A percentile compares a stretch with the other conserved stretches of the same genome.
Evolutionary conservation across 2,329 filamentous ascomycete genomes (phyloP).

Genomic region (Monascus ruber): DNA sequence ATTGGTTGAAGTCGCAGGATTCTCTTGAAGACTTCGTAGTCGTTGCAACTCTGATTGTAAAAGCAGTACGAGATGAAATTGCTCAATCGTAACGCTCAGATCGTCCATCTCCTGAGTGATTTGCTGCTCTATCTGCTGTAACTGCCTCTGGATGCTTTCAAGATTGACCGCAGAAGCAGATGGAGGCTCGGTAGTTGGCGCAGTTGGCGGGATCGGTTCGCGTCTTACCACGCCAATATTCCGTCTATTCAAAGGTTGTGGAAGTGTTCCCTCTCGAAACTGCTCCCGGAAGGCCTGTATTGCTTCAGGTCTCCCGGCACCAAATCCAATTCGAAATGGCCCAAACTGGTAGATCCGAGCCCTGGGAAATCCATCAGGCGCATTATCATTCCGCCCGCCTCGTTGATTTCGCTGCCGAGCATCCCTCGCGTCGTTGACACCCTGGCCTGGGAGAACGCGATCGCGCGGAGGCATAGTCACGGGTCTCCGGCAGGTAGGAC

Average conservation of each 20-base stretch:
- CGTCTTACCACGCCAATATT: conserved; percentile 18
- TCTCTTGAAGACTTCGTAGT: conserved; percentile 43
- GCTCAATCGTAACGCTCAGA: conserved; percentile 53
- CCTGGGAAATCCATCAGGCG: conserved; percentile 30
- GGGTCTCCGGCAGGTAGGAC: conserved; percentile 80
- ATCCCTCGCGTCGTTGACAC: conserved; percentile 14
- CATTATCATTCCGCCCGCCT: conserved; percentile 25
- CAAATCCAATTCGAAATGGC: conserved; percentile 61
- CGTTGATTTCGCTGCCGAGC: conserved; percentile 18
- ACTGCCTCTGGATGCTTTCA: conserved; percentile 43
- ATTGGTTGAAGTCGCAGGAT: conserved; percentile 4
- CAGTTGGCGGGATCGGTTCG: conserved; percentile 11
- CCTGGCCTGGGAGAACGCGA: conserved; percentile 19
- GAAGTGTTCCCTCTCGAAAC: conserved; percentile 41
- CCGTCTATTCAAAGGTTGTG: conserved; percentile 20
- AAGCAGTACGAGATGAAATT: conserved; percentile 56
- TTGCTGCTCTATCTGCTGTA: conserved; percentile 57
- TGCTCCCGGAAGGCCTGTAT: conserved; percentile 57
- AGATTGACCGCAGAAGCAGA: conserved; percentile 11
- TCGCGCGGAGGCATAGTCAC: conserved; percentile 46
- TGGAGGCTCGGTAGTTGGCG: conserved; percentile 4
- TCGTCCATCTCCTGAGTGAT: conserved; percentile 55
- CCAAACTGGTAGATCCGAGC: conserved; percentile 61
- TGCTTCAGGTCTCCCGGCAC: conserved; percentile 47
- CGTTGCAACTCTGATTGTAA: conserved; percentile 57